Evolutionary conservation across 2,329 filamentous ascomycete species (phyloP).

Genomic region (Hortaea sp.): DNA sequence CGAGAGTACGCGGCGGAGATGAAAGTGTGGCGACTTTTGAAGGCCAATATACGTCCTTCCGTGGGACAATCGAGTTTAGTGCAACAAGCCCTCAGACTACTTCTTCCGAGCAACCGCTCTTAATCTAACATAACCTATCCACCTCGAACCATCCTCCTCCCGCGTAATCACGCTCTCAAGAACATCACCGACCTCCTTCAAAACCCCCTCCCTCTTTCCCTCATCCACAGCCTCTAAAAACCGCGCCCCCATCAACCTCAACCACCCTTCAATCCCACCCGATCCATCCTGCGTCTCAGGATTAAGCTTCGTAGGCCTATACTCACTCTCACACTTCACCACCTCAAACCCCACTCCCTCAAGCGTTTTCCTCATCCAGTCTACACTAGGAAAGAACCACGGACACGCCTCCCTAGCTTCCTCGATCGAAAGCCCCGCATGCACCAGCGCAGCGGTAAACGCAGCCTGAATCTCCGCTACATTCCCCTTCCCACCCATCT

Average conservation of each 20-base stretch:
- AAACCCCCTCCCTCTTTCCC: slow-evolving; percentile 41
- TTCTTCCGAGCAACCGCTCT: slow-evolving; percentile 30
- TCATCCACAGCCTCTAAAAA: slow-evolving; percentile 45
- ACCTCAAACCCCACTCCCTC: slow-evolving; percentile 34
- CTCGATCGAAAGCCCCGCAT: slow-evolving; percentile 42
- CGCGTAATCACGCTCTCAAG: slow-evolving; percentile 46
- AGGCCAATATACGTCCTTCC: no score
- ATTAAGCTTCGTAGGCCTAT: slow-evolving; percentile 49
- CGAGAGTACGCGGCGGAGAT: no score
- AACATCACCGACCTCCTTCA: slow-evolving; percentile 46
- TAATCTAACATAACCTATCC: slow-evolving; percentile 39
- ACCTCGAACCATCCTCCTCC: slow-evolving; percentile 47
- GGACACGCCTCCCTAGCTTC: slow-evolving; percentile 44
- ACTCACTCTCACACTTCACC: slow-evolving; percentile 48
- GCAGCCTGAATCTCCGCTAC: slow-evolving; percentile 52
- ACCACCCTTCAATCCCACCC: slow-evolving; percentile 53
- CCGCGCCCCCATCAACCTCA: slow-evolving; percentile 51
- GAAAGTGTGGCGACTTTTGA: no score
- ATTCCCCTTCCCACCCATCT: slow-evolving; percentile 64
- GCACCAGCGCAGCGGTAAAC: slow-evolving; percentile 42
- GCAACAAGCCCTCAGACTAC: neutral
- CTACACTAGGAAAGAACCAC: slow-evolving; percentile 63
- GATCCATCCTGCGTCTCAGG: slow-evolving; percentile 27
- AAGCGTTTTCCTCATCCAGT: slow-evolving; percentile 40
- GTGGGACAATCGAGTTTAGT: no score